Base-by-base conservation (phyloP, 805 yeast species). In the Saturnispora ahearnii region DNA sequence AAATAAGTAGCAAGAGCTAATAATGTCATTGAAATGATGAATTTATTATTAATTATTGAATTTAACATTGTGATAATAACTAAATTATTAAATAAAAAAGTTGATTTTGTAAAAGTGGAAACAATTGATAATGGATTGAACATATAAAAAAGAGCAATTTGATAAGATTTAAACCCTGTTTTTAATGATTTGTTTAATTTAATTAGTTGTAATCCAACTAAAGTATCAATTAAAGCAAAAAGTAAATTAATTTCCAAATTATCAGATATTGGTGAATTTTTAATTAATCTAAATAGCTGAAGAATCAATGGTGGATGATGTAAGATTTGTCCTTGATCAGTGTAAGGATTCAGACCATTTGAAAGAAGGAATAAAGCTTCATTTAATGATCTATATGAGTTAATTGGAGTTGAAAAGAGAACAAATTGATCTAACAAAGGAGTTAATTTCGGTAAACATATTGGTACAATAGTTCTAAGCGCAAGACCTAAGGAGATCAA, bases 291-390 rank as follows among this genome's bases (percentile, higher is more conserved):
- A 60, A 83, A 72, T 1, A 79, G 52, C 2, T 72, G 67, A 33
- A 87, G 73, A 22, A 91, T 59, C 18, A 89, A 61, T 3, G 96
- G 96, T 3, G 95, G 81, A 57, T 88, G 96, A 64, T 88, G 91
- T 33, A 84, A 83, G 15, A 89, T 80, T 24, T 95, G 95, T 9
- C 97, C 96, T 53, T 79, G 79, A 4, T 33, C 34, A 15, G 55
- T 53, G 59, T 88, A 91, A 8, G 88, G 79, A 44, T 81, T 73
- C 46, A 84, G 70, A 21, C 72, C 73, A 57, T 81, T 75, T 3
- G 71, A 62, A 49, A 78, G 66, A 46, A 86, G 72, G 56, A 76
- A 86, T 10, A 85, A 67, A 11, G 90, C 90, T 61, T 85, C 95
- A 56, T 72, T 65, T 40, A 86, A 61, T 37, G 79, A 71, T 58